A percentile compares a stretch with the other conserved stretches of the same genome.
Conservation (phyloP, 805 yeast species). For the Kodamaea lidongshanica region DNA sequence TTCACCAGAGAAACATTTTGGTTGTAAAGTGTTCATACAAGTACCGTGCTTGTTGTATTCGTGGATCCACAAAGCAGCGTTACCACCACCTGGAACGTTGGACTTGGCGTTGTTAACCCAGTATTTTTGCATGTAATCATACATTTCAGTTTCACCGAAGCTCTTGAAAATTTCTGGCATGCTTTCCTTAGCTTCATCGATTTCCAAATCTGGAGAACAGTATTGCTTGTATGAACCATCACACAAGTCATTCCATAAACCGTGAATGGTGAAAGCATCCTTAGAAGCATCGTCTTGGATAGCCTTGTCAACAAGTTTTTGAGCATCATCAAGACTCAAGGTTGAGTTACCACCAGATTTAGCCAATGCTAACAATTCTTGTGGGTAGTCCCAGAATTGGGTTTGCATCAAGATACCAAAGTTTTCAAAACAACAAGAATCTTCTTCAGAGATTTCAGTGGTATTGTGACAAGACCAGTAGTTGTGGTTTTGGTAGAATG, state of each 20-base stretch:
- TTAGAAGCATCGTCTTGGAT: conserved; percentile 11
- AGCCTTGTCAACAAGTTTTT: conserved; percentile 5
- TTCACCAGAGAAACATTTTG: conserved; percentile 31
- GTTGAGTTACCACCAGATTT: conserved; percentile 12
- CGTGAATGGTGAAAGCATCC: conserved; percentile 38
- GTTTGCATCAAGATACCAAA: conserved; percentile 37
- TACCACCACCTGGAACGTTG: conserved; percentile 21
- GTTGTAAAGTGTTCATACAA: conserved; percentile 33
- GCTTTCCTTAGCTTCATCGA: conserved; percentile 20
- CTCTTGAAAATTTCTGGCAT: conserved; percentile 21
- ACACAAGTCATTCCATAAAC: conserved; percentile 40
- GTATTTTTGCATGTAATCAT: conserved; percentile 21
- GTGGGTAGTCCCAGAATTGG: conserved; percentile 37
- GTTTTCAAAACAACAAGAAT: conserved; percentile 41
- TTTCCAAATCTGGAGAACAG: conserved; percentile 28
- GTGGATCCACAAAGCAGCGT: conserved; percentile 34
- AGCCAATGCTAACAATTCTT: conserved; percentile 11
- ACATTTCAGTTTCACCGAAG: conserved; percentile 22
- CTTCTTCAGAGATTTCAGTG: conserved; percentile 31
- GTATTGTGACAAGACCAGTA: conserved; percentile 16
- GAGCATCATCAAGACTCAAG: conserved; percentile 4
- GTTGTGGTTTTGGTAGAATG: conserved; percentile 12
- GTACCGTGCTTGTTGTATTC: conserved; percentile 42
- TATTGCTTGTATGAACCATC: conserved; percentile 34
- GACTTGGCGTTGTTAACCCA: conserved; percentile 21